Conservation (phyloP, 306 rosid genomes). For the Prunus kanzakura region DNA sequence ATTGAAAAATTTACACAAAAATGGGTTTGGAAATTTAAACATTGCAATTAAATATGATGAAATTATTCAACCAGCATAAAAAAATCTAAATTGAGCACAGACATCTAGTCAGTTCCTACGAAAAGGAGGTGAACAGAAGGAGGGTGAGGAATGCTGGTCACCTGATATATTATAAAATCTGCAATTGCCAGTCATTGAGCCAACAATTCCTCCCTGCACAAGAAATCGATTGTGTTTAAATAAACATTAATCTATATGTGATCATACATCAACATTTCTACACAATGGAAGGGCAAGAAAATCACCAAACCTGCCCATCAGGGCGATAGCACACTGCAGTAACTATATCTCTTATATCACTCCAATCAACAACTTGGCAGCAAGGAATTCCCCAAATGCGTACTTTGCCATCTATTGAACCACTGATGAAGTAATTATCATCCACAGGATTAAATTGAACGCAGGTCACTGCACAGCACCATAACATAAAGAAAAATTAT, state of each 20-base stretch:
- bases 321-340: constrained; percentile 91
- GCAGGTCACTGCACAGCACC: constrained; percentile 64
- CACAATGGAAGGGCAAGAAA: constrained; percentile 23
- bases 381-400: constrained; percentile 81
- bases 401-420: constrained; percentile 96
- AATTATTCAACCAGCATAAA: neutral
- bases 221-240: constrained; percentile 26
- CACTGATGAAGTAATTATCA: constrained; percentile 89
- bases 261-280: constrained; percentile 6
- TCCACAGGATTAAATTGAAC: constrained; percentile 91
- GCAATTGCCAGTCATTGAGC: constrained; percentile 77
- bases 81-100: neutral
- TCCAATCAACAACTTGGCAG: constrained; percentile 90
- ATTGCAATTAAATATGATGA: neutral
- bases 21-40: neutral
- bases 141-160: constrained; percentile 19
- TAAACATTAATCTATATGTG: constrained; percentile 13
- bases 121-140: constrained; percentile 16
- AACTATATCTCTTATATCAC: constrained; percentile 68
- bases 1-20: no score
- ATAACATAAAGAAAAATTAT: constrained; percentile 26
- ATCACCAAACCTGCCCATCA: constrained; percentile 72
- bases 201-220: constrained; percentile 78
- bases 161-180: constrained; percentile 76
- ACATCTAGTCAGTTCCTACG: neutral